These are phyloP conservation scores for Bolboschoenus planiculmis DNA, from an alignment of 176 grass and related monocot genomes.

Conservation along the genomic window DNA sequence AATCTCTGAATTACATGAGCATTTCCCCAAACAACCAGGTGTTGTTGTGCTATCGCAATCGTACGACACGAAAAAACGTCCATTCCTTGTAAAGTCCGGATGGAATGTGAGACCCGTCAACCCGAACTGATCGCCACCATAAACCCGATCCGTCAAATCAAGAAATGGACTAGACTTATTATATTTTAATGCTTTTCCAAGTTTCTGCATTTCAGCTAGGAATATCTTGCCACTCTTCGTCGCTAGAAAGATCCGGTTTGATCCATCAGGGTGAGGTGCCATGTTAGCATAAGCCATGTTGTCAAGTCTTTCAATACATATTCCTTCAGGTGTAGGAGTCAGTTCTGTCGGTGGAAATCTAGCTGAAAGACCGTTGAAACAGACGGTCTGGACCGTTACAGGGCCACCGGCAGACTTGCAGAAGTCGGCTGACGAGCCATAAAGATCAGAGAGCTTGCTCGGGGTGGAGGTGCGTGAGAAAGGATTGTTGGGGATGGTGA, in stretches of 20 bases:
- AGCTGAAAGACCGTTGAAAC: slow-evolving; percentile 45
- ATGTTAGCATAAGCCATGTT: slow-evolving; percentile 65
- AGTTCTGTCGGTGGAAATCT: slow-evolving; percentile 40
- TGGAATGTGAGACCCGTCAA: slow-evolving; percentile 72
- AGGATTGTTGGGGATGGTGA: slow-evolving; percentile 44
- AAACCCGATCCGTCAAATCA: slow-evolving; percentile 74
- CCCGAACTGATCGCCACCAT: slow-evolving; percentile 52
- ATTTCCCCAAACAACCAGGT: slow-evolving; percentile 56
- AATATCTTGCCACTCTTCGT: slow-evolving; percentile 66
- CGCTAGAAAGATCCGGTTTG: slow-evolving; percentile 49
- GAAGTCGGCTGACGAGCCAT: slow-evolving; percentile 49
- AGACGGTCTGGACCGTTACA: slow-evolving; percentile 19
- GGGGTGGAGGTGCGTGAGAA: slow-evolving; percentile 35
- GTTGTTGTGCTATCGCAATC: slow-evolving; percentile 74
- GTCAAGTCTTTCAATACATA: slow-evolving; percentile 72
- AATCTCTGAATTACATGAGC: slow-evolving; percentile 58
- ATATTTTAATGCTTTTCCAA: slow-evolving; percentile 27
- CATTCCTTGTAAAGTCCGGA: slow-evolving; percentile 51
- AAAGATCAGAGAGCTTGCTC: slow-evolving; percentile 47
- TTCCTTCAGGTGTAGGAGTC: slow-evolving; percentile 27
- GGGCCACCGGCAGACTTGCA: slow-evolving; percentile 38
- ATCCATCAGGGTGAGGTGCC: slow-evolving; percentile 76
- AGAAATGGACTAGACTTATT: slow-evolving; percentile 50
- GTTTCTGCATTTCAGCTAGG: slow-evolving; percentile 46
- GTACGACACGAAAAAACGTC: slow-evolving; percentile 87